Evolutionary conservation across 2,329 filamentous ascomycete species (phyloP).

Genomic region (Neurospora sp.): DNA sequence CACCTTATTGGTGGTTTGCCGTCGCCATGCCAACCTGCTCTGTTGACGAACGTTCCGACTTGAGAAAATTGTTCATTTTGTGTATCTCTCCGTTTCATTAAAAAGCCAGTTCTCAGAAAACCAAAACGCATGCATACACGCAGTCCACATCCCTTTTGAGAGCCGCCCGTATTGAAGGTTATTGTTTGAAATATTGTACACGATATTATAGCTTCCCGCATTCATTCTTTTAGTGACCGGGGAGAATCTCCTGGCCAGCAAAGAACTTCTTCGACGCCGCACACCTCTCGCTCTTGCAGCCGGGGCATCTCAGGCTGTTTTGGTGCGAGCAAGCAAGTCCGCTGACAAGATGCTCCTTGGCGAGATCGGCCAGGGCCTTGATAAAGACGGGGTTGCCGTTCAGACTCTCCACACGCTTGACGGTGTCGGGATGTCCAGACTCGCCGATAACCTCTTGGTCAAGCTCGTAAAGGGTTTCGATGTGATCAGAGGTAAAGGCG

Average conservation of each 20-base stretch:
- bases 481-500: conserved; percentile 97
- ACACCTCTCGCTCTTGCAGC: conserved; percentile 84
- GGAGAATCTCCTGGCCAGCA: conserved; percentile 23
- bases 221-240: not conserved
- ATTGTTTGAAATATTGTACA: not conserved
- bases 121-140: not conserved
- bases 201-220: not conserved
- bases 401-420: conserved; percentile 85
- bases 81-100: not conserved
- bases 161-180: not conserved
- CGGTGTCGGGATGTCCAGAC: conserved; percentile 62
- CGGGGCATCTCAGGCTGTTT: conserved; percentile 85
- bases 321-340: conserved; percentile 63
- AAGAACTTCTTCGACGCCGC: conserved; percentile 65
- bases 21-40: not conserved
- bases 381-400: conserved; percentile 92
- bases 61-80: not conserved
- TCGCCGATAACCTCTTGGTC: conserved; percentile 93
- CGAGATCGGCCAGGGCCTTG: conserved; percentile 76
- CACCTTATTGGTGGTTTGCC: not conserved
- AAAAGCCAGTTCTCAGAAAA: not conserved
- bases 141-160: not conserved
- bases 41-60: not conserved
- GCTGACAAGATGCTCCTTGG: conserved; percentile 65
- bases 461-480: conserved; percentile 90